A percentile compares a stretch with the other conserved stretches of the same genome.
These are phyloP conservation scores for Corylus heterophylla DNA, from an alignment of 306 rosid genomes.

Conservation along the genomic window DNA sequence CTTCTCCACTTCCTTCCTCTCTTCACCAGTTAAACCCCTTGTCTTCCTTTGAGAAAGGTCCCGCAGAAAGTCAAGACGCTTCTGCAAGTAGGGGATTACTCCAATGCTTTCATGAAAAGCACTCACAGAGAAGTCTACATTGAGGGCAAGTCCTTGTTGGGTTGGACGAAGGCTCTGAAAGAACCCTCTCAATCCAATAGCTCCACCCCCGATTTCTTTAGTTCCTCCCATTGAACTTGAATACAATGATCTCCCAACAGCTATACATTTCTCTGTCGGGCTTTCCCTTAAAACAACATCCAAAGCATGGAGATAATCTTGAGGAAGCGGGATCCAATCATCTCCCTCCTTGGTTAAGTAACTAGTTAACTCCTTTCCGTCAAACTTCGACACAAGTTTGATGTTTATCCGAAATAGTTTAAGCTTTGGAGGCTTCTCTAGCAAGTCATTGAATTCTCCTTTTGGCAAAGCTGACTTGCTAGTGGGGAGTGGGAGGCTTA, in stretches of 20 bases:
- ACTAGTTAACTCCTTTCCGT: slow-evolving; percentile 65
- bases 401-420: slow-evolving; percentile 73
- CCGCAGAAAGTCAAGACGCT: slow-evolving; percentile 77
- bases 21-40: slow-evolving; percentile 51
- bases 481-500: slow-evolving; percentile 69
- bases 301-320: slow-evolving; percentile 94
- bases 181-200: slow-evolving; percentile 92
- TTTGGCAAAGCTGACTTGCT: slow-evolving; percentile 36
- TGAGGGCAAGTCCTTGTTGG: slow-evolving; percentile 93
- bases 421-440: slow-evolving; percentile 49
- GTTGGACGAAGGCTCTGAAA: slow-evolving; percentile 98
- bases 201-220: slow-evolving; percentile 94
- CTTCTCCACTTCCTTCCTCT: slow-evolving; percentile 86
- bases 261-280: slow-evolving; percentile 75
- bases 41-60: slow-evolving; percentile 80
- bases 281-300: slow-evolving; percentile 91
- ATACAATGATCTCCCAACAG: slow-evolving; percentile 84
- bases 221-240: slow-evolving; percentile 81
- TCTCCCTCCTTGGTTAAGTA: slow-evolving; percentile 81
- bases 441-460: slow-evolving; percentile 43
- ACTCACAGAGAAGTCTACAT: slow-evolving; percentile 89
- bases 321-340: slow-evolving; percentile 90
- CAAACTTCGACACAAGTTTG: slow-evolving; percentile 78
- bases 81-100: slow-evolving; percentile 85
- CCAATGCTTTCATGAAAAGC: slow-evolving; percentile 97